A percentile compares a stretch with the other conserved stretches of the same genome.
These are phyloP conservation scores for Biancaea sappan DNA, from an alignment of 306 rosid genomes.

Conservation along the genomic window DNA sequence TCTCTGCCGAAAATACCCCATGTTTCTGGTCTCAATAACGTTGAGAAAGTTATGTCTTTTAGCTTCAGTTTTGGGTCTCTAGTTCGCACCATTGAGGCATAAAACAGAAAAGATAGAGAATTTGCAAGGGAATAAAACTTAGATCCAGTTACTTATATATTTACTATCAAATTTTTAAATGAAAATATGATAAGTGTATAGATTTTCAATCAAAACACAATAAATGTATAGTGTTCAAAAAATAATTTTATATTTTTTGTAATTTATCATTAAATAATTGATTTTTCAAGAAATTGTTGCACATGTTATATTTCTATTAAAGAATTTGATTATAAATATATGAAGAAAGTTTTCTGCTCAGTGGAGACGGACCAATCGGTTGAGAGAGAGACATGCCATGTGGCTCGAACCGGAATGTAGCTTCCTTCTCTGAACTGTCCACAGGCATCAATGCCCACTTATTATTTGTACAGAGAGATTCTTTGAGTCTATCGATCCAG, in stretches of 20 bases:
- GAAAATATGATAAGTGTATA: no score
- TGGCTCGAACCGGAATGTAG: constrained; percentile 10
- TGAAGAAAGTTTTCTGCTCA: no score
- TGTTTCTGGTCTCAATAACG: neutral
- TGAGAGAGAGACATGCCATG: constrained; percentile 33
- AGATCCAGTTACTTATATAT: no score
- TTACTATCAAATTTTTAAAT: no score
- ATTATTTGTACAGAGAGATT: neutral
- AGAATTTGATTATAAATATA: no score
- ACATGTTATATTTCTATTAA: no score
- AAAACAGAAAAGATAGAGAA: neutral
- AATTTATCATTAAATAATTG: no score
- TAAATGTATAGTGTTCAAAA: no score
- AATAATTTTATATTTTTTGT: no score
- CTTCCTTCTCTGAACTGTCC: neutral
- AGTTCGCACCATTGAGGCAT: neutral
- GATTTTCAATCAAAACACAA: no score
- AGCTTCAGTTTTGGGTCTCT: neutral
- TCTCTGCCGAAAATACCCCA: neutral
- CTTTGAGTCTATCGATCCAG: neutral
- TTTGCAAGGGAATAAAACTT: no score
- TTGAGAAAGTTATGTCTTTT: neutral
- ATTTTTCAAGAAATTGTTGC: no score
- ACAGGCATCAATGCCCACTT: neutral
- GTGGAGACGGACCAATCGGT: neutral